Conservation (phyloP, 768 basidiomycete genomes). For the Fomitopsis serialis region DNA sequence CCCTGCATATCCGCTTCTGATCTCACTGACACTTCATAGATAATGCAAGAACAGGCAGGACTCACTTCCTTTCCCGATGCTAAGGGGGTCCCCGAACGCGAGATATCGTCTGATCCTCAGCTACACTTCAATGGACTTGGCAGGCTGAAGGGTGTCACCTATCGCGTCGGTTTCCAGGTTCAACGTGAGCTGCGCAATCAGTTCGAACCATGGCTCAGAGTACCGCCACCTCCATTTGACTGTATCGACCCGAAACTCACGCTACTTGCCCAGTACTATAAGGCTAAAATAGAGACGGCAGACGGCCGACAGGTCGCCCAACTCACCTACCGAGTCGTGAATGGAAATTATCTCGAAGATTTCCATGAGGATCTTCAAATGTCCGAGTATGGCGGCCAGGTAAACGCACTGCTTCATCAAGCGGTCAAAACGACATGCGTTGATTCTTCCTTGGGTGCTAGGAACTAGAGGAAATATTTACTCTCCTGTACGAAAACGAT, state of each 20-base stretch:
- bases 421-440: too few species aligned
- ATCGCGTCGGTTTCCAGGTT: background rate
- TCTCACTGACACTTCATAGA: too few species aligned
- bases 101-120: background rate
- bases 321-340: background rate
- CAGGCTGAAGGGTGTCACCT: background rate
- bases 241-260: background rate
- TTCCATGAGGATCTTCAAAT: slow-evolving; percentile 1
- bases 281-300: background rate
- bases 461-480: background rate
- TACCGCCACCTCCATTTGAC: background rate
- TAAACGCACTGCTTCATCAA: background rate
- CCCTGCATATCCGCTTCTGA: too few species aligned
- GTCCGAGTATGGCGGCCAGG: background rate
- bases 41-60: background rate
- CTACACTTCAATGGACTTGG: background rate
- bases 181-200: background rate
- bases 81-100: background rate
- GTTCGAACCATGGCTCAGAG: slow-evolving; percentile 2
- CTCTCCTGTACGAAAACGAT: background rate
- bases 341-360: background rate
- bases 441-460: too few species aligned
- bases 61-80: background rate
- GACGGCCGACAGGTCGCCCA: background rate
- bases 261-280: background rate